Evolutionary conservation across 306 rosid genomes (phyloP), one percentile per base, ranked within the genome.

Genomic region (Pyrus betulifolia): DNA sequence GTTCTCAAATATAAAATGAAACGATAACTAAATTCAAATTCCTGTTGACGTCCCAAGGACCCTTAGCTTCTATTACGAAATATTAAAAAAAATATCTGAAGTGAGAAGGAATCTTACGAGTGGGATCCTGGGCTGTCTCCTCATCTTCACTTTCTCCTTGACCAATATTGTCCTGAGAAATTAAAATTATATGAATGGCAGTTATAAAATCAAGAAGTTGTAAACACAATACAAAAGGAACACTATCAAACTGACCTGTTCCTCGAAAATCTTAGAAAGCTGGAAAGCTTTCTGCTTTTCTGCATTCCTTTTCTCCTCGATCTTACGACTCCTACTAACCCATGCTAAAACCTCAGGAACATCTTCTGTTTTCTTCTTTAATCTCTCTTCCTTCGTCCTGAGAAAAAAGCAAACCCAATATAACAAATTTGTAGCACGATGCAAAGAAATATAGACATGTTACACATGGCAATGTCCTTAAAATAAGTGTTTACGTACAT

Each of bases 181-280:
- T n/a, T 58, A 70, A 75, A 40, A 70, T 51, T 38, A 27, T n/a
- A 59, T 44, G 31, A 44, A 52, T 59, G 63, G 28, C 38, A 67
- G 61, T 78, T 46, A 83, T 64, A 64, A 69, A 79, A 59, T 42
- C 71, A 61, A 61, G 64, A 22, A 70, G 68, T 59, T 75, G 59
- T 69, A 17, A 80, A 58, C 27, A 64, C n/a, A 62, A 75, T 45
- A 23, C 33, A 69, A 46, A 74, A 8, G 5, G 78, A 82, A 63
- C 28, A 67, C 18, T 21, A 46, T 2, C 35, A 45, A 74, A 83
- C 77, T 69, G 52, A 93, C 98, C 96, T 90, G 99, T 85, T 95
- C 99, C 87, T 89, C 97, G 71, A 95, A 92, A 73, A 87, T 76
- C 84, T 88, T 92, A 59, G 98, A 92, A 78, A 88, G 93, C 87